Evolutionary conservation across 2,329 filamentous ascomycete genomes (phyloP).

Genomic region (Claviceps digitariae): DNA sequence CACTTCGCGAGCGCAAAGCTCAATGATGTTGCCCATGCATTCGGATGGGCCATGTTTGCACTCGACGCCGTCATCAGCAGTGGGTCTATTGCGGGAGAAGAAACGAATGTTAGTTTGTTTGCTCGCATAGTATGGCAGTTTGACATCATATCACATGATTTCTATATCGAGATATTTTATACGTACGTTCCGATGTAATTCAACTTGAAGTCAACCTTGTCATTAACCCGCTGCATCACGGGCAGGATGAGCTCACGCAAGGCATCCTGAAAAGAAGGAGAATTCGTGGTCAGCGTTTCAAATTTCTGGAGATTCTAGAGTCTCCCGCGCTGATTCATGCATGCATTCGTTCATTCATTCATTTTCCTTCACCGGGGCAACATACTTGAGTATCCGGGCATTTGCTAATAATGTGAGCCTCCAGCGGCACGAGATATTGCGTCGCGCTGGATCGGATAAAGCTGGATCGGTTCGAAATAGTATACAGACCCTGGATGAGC

Average conservation of each 20-base stretch:
- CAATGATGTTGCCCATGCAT: constrained; percentile 85
- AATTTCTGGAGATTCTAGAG: too few species aligned
- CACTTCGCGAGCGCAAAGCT: constrained; percentile 74
- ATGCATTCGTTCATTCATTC: not conserved
- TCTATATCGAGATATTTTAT: not conserved
- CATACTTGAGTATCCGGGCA: constrained; percentile 71
- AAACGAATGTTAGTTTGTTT: not conserved
- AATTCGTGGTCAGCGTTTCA: not conserved
- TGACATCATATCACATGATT: not conserved
- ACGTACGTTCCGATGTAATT: constrained; percentile 75
- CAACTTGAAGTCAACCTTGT: constrained; percentile 82
- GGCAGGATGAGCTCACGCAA: constrained; percentile 70
- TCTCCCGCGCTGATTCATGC: too few species aligned
- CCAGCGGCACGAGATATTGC: constrained; percentile 51
- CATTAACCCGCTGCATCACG: constrained; percentile 65
- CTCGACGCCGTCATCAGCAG: constrained; percentile 66
- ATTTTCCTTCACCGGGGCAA: not conserved
- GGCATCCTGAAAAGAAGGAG: constrained; percentile 42
- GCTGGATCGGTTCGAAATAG: not conserved
- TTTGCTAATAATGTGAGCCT: constrained; percentile 95
- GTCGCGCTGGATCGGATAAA: not conserved
- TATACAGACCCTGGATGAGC: not conserved
- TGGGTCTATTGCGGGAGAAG: constrained; percentile 34
- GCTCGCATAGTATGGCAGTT: not conserved
- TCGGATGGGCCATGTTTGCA: constrained; percentile 86